phyloP scores from a whole-genome alignment of 2,329 filamentous ascomycete species.

The Colletotrichum trifolii region DNA sequence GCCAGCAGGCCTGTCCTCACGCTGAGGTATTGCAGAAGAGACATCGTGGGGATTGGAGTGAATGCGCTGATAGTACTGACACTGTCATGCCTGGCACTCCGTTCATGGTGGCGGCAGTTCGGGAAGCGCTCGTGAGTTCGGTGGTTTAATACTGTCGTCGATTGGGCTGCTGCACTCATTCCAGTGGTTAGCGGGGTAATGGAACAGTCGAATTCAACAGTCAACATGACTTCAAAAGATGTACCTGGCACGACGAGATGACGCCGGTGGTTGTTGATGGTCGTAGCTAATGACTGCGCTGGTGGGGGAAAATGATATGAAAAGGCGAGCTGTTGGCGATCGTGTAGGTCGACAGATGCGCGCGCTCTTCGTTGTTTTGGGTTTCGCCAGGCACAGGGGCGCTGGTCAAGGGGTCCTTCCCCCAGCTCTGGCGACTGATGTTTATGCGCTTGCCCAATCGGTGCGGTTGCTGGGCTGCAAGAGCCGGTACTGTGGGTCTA shows the following conservation, averaged over 20 bases:
- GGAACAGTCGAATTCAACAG: conserved; percentile 29
- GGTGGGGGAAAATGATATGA: not conserved
- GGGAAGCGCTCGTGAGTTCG: conserved; percentile 21
- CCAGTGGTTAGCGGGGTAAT: conserved; percentile 56
- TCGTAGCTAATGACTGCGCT: too few relatives aligned
- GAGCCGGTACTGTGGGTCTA: not conserved
- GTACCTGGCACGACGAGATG: conserved; percentile 22
- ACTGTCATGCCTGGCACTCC: conserved; percentile 35
- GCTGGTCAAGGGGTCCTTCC: conserved; percentile 30
- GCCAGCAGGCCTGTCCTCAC: conserved; percentile 41
- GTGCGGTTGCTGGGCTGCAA: conserved; percentile 37
- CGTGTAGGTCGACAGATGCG: conserved; percentile 10
- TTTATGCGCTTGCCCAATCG: conserved; percentile 37
- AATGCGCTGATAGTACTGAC: conserved; percentile 35
- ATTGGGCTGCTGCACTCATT: conserved; percentile 45
- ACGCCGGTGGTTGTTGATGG: not conserved
- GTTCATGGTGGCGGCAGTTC: conserved; percentile 30
- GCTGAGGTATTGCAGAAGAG: conserved; percentile 36
- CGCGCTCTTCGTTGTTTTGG: conserved; percentile 28
- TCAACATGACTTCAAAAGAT: conserved; percentile 1
- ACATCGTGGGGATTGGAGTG: conserved; percentile 28
- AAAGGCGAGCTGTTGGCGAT: conserved; percentile 1
- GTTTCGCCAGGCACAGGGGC: conserved; percentile 13
- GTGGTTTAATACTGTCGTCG: conserved; percentile 29
- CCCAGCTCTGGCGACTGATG: conserved; percentile 24